These are phyloP conservation scores for Russula brevipes DNA, from an alignment of 768 basidiomycete genomes.

Conservation along the genomic window DNA sequence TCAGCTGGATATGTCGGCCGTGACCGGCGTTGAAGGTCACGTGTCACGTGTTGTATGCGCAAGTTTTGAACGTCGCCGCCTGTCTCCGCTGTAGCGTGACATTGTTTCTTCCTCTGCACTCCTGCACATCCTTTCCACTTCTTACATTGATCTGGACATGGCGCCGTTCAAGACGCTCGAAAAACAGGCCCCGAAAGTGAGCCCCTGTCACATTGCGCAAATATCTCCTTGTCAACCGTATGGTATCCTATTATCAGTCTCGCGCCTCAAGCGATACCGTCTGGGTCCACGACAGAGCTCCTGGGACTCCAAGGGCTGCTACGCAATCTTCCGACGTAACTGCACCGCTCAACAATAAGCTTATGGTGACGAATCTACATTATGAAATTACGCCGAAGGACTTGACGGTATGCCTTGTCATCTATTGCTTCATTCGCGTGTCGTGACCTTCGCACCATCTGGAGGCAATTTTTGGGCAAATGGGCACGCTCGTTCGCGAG, in stretches of 20 bases:
- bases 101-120: not conserved
- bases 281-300: constrained; percentile 21
- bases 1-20: too few relatives aligned
- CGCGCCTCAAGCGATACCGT: constrained; percentile 17
- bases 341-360: constrained; percentile 31
- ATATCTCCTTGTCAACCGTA: not conserved
- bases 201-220: not conserved
- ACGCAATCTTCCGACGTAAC: not conserved
- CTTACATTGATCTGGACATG: not conserved
- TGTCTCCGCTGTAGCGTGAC: not conserved
- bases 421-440: constrained; percentile 6
- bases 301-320: not conserved
- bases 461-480: constrained; percentile 85
- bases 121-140: not conserved
- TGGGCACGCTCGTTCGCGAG: constrained; percentile 89
- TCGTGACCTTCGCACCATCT: not conserved
- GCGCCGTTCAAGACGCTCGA: constrained; percentile 5
- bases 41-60: not conserved
- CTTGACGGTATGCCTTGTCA: constrained; percentile 56
- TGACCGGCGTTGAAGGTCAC: not conserved
- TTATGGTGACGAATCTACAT: constrained; percentile 83
- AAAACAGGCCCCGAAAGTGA: constrained; percentile 5
- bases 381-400: constrained; percentile 90
- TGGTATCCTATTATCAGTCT: constrained; percentile 1
- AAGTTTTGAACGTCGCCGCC: not conserved